phyloP scores from a whole-genome alignment of 805 yeast species.

The Zygotorulaspora chibaensis region DNA sequence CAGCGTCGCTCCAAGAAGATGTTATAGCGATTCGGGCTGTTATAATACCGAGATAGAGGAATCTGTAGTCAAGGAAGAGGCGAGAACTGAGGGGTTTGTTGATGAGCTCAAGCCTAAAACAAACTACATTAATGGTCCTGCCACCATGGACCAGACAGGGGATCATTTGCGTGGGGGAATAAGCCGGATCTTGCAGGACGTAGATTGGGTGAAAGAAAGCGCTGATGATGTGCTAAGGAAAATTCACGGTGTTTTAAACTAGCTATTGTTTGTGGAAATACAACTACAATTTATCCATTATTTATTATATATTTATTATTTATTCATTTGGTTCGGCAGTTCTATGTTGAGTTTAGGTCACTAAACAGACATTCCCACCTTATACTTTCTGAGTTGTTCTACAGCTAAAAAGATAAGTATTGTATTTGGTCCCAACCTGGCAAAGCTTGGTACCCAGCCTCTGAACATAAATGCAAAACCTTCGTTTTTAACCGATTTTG shows the following conservation, averaged over 20 bases:
- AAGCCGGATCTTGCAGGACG: slow-evolving; percentile 26
- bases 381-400: slow-evolving; percentile 56
- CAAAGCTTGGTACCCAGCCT: slow-evolving; percentile 87
- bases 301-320: slow-evolving; percentile 1
- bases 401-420: slow-evolving; percentile 64
- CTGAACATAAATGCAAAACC: slow-evolving; percentile 80
- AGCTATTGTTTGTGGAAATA: background rate
- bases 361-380: slow-evolving; percentile 42
- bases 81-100: background rate
- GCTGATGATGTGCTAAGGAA: slow-evolving; percentile 36
- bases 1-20: background rate
- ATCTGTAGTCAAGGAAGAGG: background rate
- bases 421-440: slow-evolving; percentile 80
- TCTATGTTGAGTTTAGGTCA: background rate
- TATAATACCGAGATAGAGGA: background rate
- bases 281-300: background rate
- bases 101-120: background rate
- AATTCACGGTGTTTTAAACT: slow-evolving; percentile 29
- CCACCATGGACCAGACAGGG: background rate
- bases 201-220: slow-evolving; percentile 35
- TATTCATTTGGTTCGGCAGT: background rate
- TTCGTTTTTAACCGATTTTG: slow-evolving; percentile 55
- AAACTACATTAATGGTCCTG: background rate
- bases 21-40: background rate
- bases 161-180: slow-evolving; percentile 7